Conservation (phyloP, 352 stramenopile genomes). For the Phytopythium sindhum region DNA sequence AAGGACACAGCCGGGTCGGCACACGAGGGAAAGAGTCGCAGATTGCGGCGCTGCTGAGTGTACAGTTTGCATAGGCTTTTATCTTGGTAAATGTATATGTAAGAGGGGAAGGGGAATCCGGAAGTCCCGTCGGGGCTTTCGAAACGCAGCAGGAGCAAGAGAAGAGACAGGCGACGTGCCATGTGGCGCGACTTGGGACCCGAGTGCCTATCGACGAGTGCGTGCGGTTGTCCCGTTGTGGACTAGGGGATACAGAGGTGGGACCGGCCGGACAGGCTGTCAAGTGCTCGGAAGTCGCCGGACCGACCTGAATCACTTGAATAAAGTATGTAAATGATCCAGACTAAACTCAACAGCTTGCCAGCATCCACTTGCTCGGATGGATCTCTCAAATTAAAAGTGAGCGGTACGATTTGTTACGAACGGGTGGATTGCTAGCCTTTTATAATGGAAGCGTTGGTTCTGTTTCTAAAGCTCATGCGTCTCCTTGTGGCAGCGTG, state of each 20-base stretch:
- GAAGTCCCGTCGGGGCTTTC: not conserved
- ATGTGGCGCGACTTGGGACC: not conserved
- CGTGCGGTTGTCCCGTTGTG: not conserved
- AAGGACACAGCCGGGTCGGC: not conserved
- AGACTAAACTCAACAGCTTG: not conserved
- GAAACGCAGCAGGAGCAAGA: not conserved
- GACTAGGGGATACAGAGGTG: not conserved
- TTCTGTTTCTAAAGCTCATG: too few species aligned
- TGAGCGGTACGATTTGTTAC: not conserved
- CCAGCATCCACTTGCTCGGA: too few species aligned
- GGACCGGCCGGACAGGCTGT: not conserved
- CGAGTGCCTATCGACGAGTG: not conserved
- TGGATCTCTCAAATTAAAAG: too few species aligned
- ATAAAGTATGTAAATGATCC: not conserved
- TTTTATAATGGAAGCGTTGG: not conserved
- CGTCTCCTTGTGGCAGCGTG: not conserved
- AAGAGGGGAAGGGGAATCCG: constrained; percentile 2
- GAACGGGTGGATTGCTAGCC: not conserved
- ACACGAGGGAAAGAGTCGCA: not conserved
- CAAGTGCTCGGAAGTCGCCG: not conserved
- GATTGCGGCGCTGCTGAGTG: not conserved
- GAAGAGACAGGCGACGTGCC: not conserved
- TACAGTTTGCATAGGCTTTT: not conserved
- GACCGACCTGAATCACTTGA: not conserved
- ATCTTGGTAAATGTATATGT: not conserved